Conservation (phyloP, 2,329 filamentous ascomycete genomes). For the Fusarium staphyleae region DNA sequence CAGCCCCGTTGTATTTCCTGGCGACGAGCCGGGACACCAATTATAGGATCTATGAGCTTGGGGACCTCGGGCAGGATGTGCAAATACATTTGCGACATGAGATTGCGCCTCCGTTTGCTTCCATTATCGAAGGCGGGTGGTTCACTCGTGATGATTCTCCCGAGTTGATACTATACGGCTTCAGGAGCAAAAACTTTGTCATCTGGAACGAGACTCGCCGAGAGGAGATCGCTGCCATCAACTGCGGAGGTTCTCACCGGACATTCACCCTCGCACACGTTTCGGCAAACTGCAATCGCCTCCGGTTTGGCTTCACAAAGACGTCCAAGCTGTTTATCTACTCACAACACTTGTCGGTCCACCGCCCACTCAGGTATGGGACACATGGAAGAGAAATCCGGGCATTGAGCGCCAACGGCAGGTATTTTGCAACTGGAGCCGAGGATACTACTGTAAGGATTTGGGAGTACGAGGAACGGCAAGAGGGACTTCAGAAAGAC, state of each 20-base stretch:
- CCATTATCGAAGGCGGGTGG: constrained; percentile 77
- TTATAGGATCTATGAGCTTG: constrained; percentile 68
- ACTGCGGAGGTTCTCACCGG: constrained; percentile 86
- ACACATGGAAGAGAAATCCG: constrained; percentile 86
- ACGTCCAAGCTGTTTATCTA: constrained; percentile 62
- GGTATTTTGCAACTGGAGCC: constrained; percentile 68
- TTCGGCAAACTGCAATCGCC: constrained; percentile 41
- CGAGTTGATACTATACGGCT: constrained; percentile 79
- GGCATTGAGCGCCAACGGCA: constrained; percentile 55
- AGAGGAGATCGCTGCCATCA: constrained; percentile 72
- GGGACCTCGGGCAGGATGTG: constrained; percentile 26
- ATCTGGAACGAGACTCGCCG: constrained; percentile 79
- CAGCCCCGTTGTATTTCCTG: constrained; percentile 59
- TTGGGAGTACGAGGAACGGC: constrained; percentile 57
- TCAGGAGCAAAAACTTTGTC: constrained; percentile 79
- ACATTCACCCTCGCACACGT: constrained; percentile 65
- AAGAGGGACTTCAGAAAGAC: constrained; percentile 1
- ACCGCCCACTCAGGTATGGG: constrained; percentile 68
- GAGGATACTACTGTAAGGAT: constrained; percentile 80
- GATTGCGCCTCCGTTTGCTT: constrained; percentile 73
- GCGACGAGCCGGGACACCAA: constrained; percentile 80
- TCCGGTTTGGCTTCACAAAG: constrained; percentile 77
- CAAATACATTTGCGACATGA: constrained; percentile 67
- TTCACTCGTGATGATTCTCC: constrained; percentile 53
- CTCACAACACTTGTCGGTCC: constrained; percentile 48